Conservation (phyloP, 2,329 filamentous ascomycete genomes). For the Biscogniauxia sp. region DNA sequence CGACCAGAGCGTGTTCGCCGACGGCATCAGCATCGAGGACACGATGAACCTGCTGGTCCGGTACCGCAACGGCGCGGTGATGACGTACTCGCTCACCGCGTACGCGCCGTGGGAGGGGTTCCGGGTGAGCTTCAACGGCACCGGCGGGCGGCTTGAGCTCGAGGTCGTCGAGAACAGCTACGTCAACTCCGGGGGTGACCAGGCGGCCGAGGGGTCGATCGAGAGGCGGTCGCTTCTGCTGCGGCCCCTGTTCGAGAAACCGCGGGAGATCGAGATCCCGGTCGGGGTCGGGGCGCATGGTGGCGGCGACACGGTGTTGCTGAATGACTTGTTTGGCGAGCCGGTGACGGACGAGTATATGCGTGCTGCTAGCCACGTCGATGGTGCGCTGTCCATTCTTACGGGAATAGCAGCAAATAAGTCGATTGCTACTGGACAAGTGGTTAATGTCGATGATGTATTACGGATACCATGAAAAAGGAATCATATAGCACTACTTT, state of each 20-base stretch:
- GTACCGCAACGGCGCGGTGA: conserved; percentile 54
- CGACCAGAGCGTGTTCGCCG: conserved; percentile 61
- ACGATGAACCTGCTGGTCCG: conserved; percentile 60
- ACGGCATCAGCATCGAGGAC: conserved; percentile 64
- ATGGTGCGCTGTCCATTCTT: conserved; percentile 57
- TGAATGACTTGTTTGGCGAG: conserved; percentile 58
- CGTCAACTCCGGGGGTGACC: conserved; percentile 59
- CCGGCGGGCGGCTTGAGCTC: conserved; percentile 55
- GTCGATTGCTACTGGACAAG: conserved; percentile 55
- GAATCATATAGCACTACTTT: too few relatives aligned
- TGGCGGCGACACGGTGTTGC: conserved; percentile 55
- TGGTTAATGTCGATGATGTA: conserved; percentile 54
- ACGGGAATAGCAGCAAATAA: conserved; percentile 59
- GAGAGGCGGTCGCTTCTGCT: conserved; percentile 49
- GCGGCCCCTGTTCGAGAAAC: conserved; percentile 55
- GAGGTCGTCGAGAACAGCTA: conserved; percentile 63
- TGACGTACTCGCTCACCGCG: conserved; percentile 59
- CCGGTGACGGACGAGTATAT: conserved; percentile 49
- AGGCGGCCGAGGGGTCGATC: conserved; percentile 51
- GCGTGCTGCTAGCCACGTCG: conserved; percentile 56
- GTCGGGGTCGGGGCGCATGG: conserved; percentile 56
- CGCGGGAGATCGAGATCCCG: conserved; percentile 51
- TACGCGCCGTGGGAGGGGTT: conserved; percentile 64
- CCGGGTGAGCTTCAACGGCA: conserved; percentile 57
- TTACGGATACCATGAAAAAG: conserved; percentile 34